Base-by-base conservation (phyloP, 1,284 basidiomycete species). In the Somion occarium region DNA sequence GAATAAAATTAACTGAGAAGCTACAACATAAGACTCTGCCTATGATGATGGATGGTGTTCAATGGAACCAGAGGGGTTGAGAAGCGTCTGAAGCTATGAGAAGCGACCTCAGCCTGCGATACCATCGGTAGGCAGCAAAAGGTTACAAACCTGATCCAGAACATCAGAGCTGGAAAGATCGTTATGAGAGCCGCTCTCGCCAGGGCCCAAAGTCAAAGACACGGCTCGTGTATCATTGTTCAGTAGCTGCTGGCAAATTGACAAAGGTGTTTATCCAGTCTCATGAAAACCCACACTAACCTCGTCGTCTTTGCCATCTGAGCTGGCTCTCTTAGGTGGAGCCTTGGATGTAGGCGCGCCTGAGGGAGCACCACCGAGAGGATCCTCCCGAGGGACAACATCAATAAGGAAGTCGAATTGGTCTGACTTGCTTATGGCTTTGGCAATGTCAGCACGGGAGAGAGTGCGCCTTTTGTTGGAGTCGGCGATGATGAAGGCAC, bases 341-440 rank as follows among this genome's bases (percentile, higher is more conserved):
- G 7, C 18, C 20, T 7, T 9, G 20, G 39, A 22, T 19, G 39
- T 5, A 5, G 39, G 9, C 9, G 15, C 39, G 20, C 9, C 39
- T 11, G 56, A 52, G 2, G 55, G 56, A 20, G 48, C 57, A 13
- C 59, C 58, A 18, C 59, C 61, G 24, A 65, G 59, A 5, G 65
- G 71, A 43, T 92, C 91, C 53, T 93, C 91, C 38, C 93, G 75
- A 0, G 93, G 93, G 0, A 95, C 86, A 52, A 95, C 92, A 65
- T 96, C 93, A 64, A 94, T 93, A 51, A 94, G 72, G 66, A 95
- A 94, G 73, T 94, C 92, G 62, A 93, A 94, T 66, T 93, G 91
- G 71, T 97, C 93, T 4, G 87, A 90, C 68, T 92, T 92, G 61
- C 81, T 82, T 50, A 96, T 79, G 0, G 93, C 93, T 59, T 92